These are phyloP conservation scores for Echeveria elegans DNA, from an alignment of 164 flowering plant genomes.

Conservation along the genomic window DNA sequence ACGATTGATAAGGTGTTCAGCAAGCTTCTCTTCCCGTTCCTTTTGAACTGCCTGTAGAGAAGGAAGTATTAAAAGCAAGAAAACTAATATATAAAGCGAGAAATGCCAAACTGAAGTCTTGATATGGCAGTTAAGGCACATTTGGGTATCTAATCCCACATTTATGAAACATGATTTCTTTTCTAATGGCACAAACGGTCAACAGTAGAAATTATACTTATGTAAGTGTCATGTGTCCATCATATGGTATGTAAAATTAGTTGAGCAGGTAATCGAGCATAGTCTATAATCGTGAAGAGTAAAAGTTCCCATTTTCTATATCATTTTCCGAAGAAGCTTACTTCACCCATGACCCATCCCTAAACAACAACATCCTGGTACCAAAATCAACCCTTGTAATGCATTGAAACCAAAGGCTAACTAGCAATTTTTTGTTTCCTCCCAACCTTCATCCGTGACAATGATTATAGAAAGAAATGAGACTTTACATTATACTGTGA, in stretches of 20 bases:
- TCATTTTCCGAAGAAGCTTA: neutral
- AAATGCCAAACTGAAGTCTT: neutral
- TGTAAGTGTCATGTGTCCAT: neutral
- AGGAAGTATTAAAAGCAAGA: slow-evolving; percentile 1
- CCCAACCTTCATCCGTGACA: neutral
- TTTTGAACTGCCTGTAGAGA: slow-evolving; percentile 60
- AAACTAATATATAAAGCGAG: neutral
- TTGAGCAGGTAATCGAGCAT: neutral
- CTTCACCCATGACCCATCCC: neutral
- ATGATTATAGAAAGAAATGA: neutral
- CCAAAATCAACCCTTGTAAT: neutral
- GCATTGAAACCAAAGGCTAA: neutral
- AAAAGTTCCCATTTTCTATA: neutral
- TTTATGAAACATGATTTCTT: neutral
- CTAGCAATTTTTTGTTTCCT: neutral
- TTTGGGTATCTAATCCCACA: neutral
- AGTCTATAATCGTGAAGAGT: neutral
- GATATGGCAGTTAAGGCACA: neutral
- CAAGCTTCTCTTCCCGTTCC: slow-evolving; percentile 96
- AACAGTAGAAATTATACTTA: neutral
- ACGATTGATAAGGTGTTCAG: slow-evolving; percentile 47
- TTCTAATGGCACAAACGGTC: neutral
- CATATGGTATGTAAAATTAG: neutral
- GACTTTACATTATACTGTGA: neutral
- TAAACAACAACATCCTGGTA: neutral